Percentiles rank a stretch among this genome's conserved stretches.
Evolutionary conservation across 1,139 yeast species (phyloP).

Genomic region (Candida anutae): DNA sequence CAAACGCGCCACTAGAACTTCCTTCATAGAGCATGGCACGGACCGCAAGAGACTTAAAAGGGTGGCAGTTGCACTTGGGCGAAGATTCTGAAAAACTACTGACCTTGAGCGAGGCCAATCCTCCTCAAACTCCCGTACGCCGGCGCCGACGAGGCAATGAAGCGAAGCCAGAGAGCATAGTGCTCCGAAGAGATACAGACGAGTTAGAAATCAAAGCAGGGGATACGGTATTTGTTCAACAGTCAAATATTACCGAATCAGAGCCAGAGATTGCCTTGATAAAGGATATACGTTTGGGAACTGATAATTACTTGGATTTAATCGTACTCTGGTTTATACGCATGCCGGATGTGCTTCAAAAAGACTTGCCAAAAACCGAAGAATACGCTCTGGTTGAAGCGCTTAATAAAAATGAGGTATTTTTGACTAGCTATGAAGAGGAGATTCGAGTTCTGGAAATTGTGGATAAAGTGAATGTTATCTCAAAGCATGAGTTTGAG

Average conservation of each 20-base stretch:
- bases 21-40: constrained; percentile 5
- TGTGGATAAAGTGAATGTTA: constrained; percentile 24
- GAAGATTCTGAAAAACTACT: constrained; percentile 4
- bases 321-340: constrained; percentile 29
- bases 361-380: constrained; percentile 9
- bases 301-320: constrained; percentile 29
- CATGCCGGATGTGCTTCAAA: constrained; percentile 14
- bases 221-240: constrained; percentile 25
- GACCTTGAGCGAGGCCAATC: background rate
- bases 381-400: constrained; percentile 5
- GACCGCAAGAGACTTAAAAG: constrained; percentile 10
- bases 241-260: constrained; percentile 1
- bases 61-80: constrained; percentile 23
- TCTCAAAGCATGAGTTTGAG: constrained; percentile 18
- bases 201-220: constrained; percentile 33
- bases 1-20: too few species aligned
- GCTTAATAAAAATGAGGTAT: constrained; percentile 25
- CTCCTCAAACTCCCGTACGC: constrained; percentile 9
- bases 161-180: constrained; percentile 7
- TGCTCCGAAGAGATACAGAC: constrained; percentile 24
- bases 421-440: constrained; percentile 31
- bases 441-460: constrained; percentile 24
- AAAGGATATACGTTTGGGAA: constrained; percentile 34
- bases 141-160: constrained; percentile 9
- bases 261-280: constrained; percentile 27